Evolutionary conservation across 257 asterid species (phyloP).

Genomic region (Solanum acaule): DNA sequence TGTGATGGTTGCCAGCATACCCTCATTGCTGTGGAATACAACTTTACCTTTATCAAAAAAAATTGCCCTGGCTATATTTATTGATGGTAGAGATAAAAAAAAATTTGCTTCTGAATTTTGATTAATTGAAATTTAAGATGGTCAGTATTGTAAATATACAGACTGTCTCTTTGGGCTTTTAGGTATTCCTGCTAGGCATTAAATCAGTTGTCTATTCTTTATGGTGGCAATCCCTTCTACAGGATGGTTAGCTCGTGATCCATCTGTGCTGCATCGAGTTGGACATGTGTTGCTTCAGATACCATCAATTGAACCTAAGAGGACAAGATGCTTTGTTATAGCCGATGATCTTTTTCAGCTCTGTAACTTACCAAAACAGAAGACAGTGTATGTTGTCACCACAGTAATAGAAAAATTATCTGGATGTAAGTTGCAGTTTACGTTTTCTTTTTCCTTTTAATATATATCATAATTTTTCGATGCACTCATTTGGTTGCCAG

Average conservation of each 20-base stretch:
- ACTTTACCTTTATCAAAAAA: not conserved
- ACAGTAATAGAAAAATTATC: constrained; percentile 56
- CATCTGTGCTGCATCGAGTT: constrained; percentile 69
- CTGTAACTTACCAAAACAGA: constrained; percentile 63
- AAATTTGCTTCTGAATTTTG: not conserved
- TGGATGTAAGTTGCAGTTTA: constrained; percentile 47
- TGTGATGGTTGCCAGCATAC: not conserved
- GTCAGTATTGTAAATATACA: not conserved
- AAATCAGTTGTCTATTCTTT: not conserved
- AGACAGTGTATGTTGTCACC: constrained; percentile 55
- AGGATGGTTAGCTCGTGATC: constrained; percentile 89
- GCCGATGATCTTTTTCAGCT: constrained; percentile 98
- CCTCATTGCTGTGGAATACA: not conserved
- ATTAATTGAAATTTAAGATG: not conserved
- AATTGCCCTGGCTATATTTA: not conserved
- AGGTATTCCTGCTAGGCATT: not conserved
- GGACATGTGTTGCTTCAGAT: constrained; percentile 77
- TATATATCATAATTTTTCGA: not conserved
- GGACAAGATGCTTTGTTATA: constrained; percentile 57
- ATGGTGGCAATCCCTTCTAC: constrained; percentile 13
- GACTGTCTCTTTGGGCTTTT: not conserved
- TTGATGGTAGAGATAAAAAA: not conserved
- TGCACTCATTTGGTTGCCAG: not conserved
- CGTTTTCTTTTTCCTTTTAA: not conserved
- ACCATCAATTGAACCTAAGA: constrained; percentile 49